Conservation (phyloP, 2,329 filamentous ascomycete genomes). For the Sarocladium oryzae region DNA sequence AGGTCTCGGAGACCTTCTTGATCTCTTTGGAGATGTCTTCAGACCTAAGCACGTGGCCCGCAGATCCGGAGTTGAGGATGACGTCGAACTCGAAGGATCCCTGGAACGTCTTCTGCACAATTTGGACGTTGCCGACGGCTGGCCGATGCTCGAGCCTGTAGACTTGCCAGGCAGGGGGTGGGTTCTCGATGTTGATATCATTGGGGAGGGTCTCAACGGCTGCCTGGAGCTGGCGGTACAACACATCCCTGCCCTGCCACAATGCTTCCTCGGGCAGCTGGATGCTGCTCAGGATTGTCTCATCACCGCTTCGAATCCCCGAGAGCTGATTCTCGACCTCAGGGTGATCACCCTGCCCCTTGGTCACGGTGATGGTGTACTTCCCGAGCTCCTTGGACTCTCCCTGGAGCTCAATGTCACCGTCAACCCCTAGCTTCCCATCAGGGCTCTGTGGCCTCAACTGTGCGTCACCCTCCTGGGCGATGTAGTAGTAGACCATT, state of each 20-base stretch:
- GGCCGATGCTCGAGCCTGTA: constrained; percentile 71
- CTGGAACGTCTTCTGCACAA: constrained; percentile 87
- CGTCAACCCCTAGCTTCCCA: constrained; percentile 41
- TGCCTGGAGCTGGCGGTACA: constrained; percentile 48
- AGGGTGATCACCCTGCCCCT: constrained; percentile 58
- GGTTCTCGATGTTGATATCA: constrained; percentile 50
- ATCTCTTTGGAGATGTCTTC: constrained; percentile 67
- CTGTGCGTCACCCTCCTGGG: constrained; percentile 66
- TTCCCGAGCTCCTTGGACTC: constrained; percentile 65
- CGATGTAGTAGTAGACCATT: constrained; percentile 74
- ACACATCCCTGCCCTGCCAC: constrained; percentile 75
- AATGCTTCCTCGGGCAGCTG: constrained; percentile 58
- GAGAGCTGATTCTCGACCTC: constrained; percentile 60
- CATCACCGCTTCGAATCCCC: constrained; percentile 63
- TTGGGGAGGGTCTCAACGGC: constrained; percentile 43
- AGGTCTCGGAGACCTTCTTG: constrained; percentile 56
- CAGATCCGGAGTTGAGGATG: constrained; percentile 75
- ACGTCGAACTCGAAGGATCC: constrained; percentile 91
- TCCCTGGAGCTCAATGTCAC: constrained; percentile 65
- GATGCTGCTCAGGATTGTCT: constrained; percentile 69
- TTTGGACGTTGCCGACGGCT: constrained; percentile 70
- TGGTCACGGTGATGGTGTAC: constrained; percentile 72
- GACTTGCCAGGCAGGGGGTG: constrained; percentile 77
- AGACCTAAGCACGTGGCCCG: constrained; percentile 45
- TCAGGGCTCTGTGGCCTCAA: constrained; percentile 52